These are phyloP conservation scores for Butyriboletus appendiculatus DNA, from an alignment of 1,284 basidiomycete genomes.

Conservation along the genomic window DNA sequence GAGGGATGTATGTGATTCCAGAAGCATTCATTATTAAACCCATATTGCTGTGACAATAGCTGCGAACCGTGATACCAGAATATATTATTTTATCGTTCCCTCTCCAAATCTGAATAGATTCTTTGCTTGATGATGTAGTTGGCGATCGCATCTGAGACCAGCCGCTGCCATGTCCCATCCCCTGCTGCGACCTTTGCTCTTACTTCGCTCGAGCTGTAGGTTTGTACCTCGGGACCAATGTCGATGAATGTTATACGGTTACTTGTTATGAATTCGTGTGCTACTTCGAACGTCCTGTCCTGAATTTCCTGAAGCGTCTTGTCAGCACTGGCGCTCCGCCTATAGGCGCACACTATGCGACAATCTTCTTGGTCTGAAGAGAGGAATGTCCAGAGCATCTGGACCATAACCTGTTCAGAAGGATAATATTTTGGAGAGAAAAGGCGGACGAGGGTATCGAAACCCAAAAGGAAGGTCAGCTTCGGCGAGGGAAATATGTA, in stretches of 20 bases:
- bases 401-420: slow-evolving; percentile 53
- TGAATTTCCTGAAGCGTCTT: slow-evolving; percentile 32
- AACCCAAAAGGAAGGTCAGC: slow-evolving; percentile 77
- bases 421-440: slow-evolving; percentile 82
- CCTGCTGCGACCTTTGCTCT: slow-evolving; percentile 48
- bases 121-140: slow-evolving; percentile 50
- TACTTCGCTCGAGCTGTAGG: slow-evolving; percentile 74
- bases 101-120: slow-evolving; percentile 45
- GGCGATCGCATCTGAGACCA: slow-evolving; percentile 46
- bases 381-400: slow-evolving; percentile 63
- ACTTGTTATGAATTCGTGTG: slow-evolving; percentile 52
- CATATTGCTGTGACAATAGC: not conserved
- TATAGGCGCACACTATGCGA: slow-evolving; percentile 70
- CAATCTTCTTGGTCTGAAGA: slow-evolving; percentile 60
- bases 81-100: slow-evolving; percentile 6
- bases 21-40: slow-evolving; percentile 3
- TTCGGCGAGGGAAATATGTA: slow-evolving; percentile 35
- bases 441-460: slow-evolving; percentile 88
- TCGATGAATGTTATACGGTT: slow-evolving; percentile 60
- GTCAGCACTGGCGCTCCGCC: slow-evolving; percentile 34
- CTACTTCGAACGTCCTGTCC: slow-evolving; percentile 35
- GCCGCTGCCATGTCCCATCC: slow-evolving; percentile 38
- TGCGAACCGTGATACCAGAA: slow-evolving; percentile 11
- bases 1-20: slow-evolving; percentile 5
- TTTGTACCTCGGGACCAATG: slow-evolving; percentile 55